Evolutionary conservation across 202 grass and related monocot species (phyloP).

Genomic region (Elaeis oleifera): DNA sequence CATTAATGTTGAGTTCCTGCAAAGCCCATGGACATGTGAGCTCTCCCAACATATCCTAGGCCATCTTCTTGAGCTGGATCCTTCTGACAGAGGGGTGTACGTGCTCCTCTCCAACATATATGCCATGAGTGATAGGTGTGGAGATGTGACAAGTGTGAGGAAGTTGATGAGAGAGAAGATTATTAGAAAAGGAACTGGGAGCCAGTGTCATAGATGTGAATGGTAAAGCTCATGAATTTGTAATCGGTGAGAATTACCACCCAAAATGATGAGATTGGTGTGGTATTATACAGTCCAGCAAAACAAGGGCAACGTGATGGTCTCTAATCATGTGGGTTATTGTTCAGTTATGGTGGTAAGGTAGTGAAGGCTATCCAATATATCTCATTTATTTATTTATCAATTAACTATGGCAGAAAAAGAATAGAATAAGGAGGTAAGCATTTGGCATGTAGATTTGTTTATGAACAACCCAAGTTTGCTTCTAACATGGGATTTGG

Average conservation of each 20-base stretch:
- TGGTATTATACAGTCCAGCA: conserved; percentile 17
- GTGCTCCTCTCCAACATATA: conserved; percentile 47
- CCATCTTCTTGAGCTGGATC: conserved; percentile 34
- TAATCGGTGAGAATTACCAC: conserved; percentile 32
- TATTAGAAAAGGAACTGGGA: conserved; percentile 31
- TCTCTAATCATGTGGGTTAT: background rate
- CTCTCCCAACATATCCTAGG: conserved; percentile 30
- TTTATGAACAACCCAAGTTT: no score
- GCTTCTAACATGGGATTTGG: no score
- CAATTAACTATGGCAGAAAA: no score
- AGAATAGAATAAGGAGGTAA: no score
- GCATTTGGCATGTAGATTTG: no score
- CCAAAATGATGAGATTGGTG: conserved; percentile 24
- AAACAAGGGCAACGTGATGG: conserved; percentile 33
- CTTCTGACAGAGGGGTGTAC: conserved; percentile 28
- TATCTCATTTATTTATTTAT: no score
- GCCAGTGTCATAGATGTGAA: conserved; percentile 39
- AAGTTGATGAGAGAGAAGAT: conserved; percentile 27
- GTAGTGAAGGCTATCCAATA: no score
- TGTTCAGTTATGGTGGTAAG: no score
- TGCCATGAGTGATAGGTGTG: conserved; percentile 30
- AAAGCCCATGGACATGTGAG: conserved; percentile 28
- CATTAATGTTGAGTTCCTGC: conserved; percentile 32
- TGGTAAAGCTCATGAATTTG: conserved; percentile 29
- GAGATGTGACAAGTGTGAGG: conserved; percentile 31